Evolutionary conservation across 1,284 basidiomycete genomes (phyloP).

Genomic region (Pseudozyma pruni): DNA sequence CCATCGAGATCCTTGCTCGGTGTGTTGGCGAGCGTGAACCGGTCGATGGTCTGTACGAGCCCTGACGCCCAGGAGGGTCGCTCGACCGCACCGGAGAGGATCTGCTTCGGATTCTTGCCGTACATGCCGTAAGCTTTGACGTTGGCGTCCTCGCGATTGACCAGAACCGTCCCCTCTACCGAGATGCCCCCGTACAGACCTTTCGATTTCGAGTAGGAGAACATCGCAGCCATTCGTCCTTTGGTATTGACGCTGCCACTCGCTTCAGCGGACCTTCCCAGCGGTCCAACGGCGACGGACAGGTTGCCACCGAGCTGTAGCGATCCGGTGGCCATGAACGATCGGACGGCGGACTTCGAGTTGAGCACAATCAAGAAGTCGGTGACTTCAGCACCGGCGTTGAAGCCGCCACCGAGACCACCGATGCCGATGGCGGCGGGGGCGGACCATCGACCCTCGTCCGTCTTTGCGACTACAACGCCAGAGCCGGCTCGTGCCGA

Average conservation of each 20-base stretch:
- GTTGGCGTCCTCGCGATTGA: constrained; percentile 86
- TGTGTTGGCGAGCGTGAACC: constrained; percentile 49
- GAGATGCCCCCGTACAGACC: constrained; percentile 88
- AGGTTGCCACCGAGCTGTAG: constrained; percentile 78
- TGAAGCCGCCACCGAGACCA: constrained; percentile 81
- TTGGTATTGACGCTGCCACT: constrained; percentile 84
- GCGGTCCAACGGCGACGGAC: constrained; percentile 83
- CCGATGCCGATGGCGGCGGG: constrained; percentile 96
- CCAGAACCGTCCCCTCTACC: constrained; percentile 91
- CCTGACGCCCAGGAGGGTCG: constrained; percentile 47
- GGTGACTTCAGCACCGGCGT: constrained; percentile 83
- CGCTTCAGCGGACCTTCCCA: constrained; percentile 94
- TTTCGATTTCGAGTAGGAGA: constrained; percentile 86
- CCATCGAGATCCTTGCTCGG: constrained; percentile 50
- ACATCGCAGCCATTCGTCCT: constrained; percentile 93
- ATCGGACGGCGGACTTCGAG: constrained; percentile 76
- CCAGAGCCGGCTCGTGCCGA: constrained; percentile 82
- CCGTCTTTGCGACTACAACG: constrained; percentile 85
- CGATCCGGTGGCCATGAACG: constrained; percentile 94
- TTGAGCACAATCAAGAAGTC: constrained; percentile 95
- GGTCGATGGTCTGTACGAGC: constrained; percentile 52
- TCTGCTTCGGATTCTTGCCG: constrained; percentile 55
- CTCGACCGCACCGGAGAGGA: constrained; percentile 56
- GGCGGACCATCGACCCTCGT: constrained; percentile 90
- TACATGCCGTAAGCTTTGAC: constrained; percentile 64